Evolutionary conservation across 495 filamentous ascomycete genomes (phyloP), one percentile per base, ranked within the genome.

Genomic region (Trichoderma erinaceum): DNA sequence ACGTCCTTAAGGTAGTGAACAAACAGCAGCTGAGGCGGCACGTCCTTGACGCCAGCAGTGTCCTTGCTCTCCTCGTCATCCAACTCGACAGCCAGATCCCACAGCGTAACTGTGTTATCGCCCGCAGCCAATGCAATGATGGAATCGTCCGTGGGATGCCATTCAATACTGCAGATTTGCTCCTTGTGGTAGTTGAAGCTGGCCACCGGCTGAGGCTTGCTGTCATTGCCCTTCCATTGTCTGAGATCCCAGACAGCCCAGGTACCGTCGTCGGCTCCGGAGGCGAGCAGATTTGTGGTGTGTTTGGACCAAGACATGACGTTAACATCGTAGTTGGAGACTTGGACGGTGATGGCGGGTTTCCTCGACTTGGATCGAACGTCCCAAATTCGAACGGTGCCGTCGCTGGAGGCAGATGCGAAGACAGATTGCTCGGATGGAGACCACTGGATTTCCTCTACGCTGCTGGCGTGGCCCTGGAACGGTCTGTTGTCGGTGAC

Each of bases 241-340:
- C 95, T 85, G 71, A 99, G 78, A 77, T 99, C 95, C 95, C 95
- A 99, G 15, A 97, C 93, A 0, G 87, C 92, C 92, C 93, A 98
- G 41, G 89, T 88, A 7, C 95, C 95, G 74, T 97, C 93, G 72
- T 99, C 95, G 38, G 91, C 92, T 29, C 95, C 95, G 3, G 93
- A 93, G 0, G 95, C 93, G 13, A 99, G 86, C 7, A 99, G 86
- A 75, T 97, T 90, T 23, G 87, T 86, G 1, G 92, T 96, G 74
- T 91, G 86, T 48, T 86, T 85, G 32, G 91, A 94, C 95, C 95
- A 99, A 68, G 89, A 93, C 79, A 97, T 90, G 41, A 99, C 95
- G 73, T 99, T 99, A 69, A 97, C 92, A 70, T 99, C 95, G 23
- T 87, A 87, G 50, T 85, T 81, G 75, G 90, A 94, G 72, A 95